These are phyloP conservation scores for Trichosanthes cucumerina DNA, from an alignment of 306 rosid species.

Conservation along the genomic window DNA sequence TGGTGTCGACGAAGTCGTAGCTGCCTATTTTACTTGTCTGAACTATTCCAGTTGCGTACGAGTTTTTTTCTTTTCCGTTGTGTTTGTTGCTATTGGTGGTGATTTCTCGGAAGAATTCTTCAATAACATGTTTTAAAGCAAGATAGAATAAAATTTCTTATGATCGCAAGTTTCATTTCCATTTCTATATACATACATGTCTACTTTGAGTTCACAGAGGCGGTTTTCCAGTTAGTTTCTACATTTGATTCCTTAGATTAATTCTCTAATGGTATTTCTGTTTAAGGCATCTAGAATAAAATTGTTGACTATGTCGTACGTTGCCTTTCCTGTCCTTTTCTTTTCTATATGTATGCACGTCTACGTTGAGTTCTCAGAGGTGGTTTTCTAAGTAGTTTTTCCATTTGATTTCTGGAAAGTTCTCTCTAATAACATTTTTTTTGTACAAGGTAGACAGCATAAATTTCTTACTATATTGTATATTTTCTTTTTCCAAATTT, in stretches of 20 bases:
- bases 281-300: background rate
- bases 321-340: background rate
- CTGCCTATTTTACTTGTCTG: background rate
- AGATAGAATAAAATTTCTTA: background rate
- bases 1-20: background rate
- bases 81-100: background rate
- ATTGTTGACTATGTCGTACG: background rate
- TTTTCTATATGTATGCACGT: background rate
- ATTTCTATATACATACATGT: background rate
- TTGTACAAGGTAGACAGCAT: background rate
- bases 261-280: background rate
- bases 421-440: background rate
- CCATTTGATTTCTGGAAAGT: background rate
- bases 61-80: background rate
- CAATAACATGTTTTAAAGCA: background rate
- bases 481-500: background rate
- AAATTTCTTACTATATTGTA: background rate
- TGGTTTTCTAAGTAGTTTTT: background rate
- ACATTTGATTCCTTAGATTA: background rate
- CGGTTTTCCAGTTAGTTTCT: background rate
- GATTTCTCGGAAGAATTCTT: background rate
- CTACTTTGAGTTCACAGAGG: background rate
- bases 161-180: background rate
- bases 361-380: background rate
- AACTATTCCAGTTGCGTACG: background rate